These are phyloP conservation scores for Tricholoma sp. DNA, from an alignment of 768 basidiomycete species.

Conservation along the genomic window DNA sequence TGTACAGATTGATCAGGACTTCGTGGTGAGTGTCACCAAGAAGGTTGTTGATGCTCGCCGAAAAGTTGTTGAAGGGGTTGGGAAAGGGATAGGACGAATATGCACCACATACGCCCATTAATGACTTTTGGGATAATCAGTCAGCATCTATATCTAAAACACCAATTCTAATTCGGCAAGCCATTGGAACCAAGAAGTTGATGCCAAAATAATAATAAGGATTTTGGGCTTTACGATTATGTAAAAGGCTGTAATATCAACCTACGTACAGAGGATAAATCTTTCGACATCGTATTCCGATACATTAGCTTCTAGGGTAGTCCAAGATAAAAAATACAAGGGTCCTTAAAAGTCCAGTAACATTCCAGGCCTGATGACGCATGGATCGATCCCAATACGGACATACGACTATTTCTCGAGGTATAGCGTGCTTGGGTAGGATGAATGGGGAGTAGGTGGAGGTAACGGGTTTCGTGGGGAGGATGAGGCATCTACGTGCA, in stretches of 20 bases:
- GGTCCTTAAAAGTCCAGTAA: neutral
- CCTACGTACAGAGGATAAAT: neutral
- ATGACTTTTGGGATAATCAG: neutral
- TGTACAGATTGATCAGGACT: slow-evolving; percentile 58
- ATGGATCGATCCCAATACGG: neutral
- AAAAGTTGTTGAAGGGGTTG: slow-evolving; percentile 65
- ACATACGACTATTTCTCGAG: neutral
- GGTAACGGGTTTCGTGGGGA: neutral
- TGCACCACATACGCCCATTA: slow-evolving; percentile 19
- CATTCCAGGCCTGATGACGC: neutral
- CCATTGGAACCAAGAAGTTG: too few relatives aligned
- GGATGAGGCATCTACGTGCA: neutral
- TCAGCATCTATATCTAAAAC: neutral
- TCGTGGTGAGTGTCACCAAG: slow-evolving; percentile 55
- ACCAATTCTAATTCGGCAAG: too few relatives aligned
- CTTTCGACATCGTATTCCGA: neutral
- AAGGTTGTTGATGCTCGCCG: slow-evolving; percentile 65
- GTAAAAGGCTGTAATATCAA: too few relatives aligned
- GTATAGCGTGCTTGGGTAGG: neutral
- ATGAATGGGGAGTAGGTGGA: neutral
- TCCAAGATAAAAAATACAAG: neutral
- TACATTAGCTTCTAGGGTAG: neutral
- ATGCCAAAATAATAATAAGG: too few relatives aligned
- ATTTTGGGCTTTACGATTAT: too few relatives aligned
- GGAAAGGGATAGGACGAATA: slow-evolving; percentile 43